These are phyloP conservation scores for Arxiozyma slooffiae DNA, from an alignment of 1,139 yeast genomes.

Conservation along the genomic window DNA sequence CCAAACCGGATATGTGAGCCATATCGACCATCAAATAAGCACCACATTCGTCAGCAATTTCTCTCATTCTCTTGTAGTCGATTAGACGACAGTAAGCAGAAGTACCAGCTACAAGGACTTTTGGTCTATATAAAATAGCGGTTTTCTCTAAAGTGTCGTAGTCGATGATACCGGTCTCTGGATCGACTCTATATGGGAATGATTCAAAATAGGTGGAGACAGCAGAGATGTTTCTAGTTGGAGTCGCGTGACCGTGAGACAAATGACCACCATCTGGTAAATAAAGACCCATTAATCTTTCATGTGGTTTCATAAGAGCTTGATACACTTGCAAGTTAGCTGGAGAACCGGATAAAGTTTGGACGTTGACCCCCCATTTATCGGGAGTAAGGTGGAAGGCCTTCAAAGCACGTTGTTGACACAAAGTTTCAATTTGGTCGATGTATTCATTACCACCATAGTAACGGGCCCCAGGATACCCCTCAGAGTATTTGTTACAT, in stretches of 20 bases:
- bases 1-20: slow-evolving; percentile 96
- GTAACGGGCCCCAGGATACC: slow-evolving; percentile 82
- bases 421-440: slow-evolving; percentile 82
- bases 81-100: slow-evolving; percentile 93
- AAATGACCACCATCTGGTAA: slow-evolving; percentile 97
- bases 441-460: slow-evolving; percentile 90
- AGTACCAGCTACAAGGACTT: slow-evolving; percentile 93
- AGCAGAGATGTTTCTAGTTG: slow-evolving; percentile 87
- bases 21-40: slow-evolving; percentile 93
- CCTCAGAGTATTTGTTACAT: slow-evolving; percentile 85
- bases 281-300: slow-evolving; percentile 92
- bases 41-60: slow-evolving; percentile 92
- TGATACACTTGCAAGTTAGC: slow-evolving; percentile 95
- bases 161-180: slow-evolving; percentile 86
- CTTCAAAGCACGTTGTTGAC: slow-evolving; percentile 86
- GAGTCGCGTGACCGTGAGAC: slow-evolving; percentile 97
- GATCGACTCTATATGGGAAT: slow-evolving; percentile 93
- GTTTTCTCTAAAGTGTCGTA: slow-evolving; percentile 89
- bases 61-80: slow-evolving; percentile 92
- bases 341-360: slow-evolving; percentile 92
- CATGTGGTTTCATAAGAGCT: slow-evolving; percentile 89
- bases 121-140: slow-evolving; percentile 86
- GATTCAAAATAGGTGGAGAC: slow-evolving; percentile 95
- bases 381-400: slow-evolving; percentile 75
- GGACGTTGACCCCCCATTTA: slow-evolving; percentile 97